Conservation (phyloP, 208 protist genomes). For the Leishmania turanica region DNA sequence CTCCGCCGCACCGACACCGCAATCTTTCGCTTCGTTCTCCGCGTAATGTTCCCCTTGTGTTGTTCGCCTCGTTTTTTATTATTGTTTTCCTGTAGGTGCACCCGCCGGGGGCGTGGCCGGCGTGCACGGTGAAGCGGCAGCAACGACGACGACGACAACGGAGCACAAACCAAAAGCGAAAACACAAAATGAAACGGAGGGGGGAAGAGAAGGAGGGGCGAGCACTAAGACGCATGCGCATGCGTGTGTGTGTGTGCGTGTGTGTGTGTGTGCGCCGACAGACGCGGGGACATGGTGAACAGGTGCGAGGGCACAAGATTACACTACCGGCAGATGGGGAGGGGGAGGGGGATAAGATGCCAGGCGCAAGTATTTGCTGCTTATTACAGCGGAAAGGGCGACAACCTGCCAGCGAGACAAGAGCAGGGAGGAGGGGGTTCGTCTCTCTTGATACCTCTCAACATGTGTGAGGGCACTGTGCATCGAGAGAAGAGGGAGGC, state of each 20-base stretch:
- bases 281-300: not conserved
- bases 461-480: not conserved
- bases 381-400: not conserved
- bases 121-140: not conserved
- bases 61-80: not conserved
- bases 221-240: not conserved
- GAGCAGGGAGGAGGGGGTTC: not conserved
- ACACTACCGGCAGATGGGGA: not conserved
- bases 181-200: not conserved
- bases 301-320: not conserved
- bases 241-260: not conserved
- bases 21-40: not conserved
- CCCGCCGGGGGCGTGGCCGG: not conserved
- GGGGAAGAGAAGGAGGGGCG: not conserved
- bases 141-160: not conserved
- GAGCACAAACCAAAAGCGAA: not conserved
- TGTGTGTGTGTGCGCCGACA: not conserved
- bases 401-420: not conserved
- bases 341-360: not conserved
- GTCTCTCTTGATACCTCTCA: not conserved
- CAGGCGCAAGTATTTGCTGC: not conserved
- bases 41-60: not conserved
- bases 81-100: not conserved
- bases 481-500: not conserved
- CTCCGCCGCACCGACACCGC: not conserved